These are phyloP conservation scores for Noccaea bulbosa DNA, from an alignment of 345 rosid genomes.

Conservation along the genomic window DNA sequence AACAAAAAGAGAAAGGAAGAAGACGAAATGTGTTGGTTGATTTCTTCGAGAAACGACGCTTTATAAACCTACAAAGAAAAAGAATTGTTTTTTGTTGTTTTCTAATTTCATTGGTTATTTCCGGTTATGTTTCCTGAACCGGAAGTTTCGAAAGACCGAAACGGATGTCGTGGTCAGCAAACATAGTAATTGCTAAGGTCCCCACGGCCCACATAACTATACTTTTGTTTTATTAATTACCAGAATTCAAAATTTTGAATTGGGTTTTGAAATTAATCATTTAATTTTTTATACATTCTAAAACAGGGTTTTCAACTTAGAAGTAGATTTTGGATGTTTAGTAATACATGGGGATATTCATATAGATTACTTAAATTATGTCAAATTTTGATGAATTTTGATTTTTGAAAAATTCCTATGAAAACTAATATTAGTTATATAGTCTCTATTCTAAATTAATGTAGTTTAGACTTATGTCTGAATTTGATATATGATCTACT, in stretches of 20 bases:
- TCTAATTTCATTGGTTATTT: not conserved
- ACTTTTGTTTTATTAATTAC: constrained; percentile 13
- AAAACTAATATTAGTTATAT: not conserved
- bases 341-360: too few relatives aligned
- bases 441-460: not conserved
- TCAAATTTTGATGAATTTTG: not conserved
- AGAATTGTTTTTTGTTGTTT: not conserved
- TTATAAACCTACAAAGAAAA: constrained; percentile 19
- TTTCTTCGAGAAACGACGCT: constrained; percentile 6
- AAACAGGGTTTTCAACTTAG: too few relatives aligned
- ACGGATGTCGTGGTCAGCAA: constrained; percentile 32
- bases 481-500: not conserved
- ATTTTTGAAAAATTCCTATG: not conserved
- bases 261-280: not conserved
- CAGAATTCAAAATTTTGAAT: constrained; percentile 16
- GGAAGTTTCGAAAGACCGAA: constrained; percentile 18
- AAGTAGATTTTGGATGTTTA: too few relatives aligned
- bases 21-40: constrained; percentile 8
- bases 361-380: too few relatives aligned
- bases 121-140: constrained; percentile 23
- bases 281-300: too few relatives aligned
- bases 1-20: not conserved
- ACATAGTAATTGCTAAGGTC: constrained; percentile 31
- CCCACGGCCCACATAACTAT: constrained; percentile 18
- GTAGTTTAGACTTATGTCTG: not conserved